Evolutionary conservation across 2,329 filamentous ascomycete species (phyloP), one percentile per base, ranked within the genome.

Genomic region (Monilinia aucupariae): DNA sequence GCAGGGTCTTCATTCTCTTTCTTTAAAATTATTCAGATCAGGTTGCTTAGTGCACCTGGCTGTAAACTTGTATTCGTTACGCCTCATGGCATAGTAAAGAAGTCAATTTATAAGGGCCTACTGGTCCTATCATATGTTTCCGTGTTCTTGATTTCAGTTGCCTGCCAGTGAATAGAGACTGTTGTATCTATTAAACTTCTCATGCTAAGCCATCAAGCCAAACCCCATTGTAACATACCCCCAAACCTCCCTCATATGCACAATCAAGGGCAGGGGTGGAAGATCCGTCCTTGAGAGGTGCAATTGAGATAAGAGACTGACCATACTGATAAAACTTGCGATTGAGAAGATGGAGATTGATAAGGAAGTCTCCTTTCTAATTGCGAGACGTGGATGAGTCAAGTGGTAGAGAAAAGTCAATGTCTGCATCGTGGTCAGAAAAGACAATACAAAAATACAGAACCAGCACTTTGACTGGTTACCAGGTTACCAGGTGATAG

Each of bases 301-400:
- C 61, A 89, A 80, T 72, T 91, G 86, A 12, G 85, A 76, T 25
- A 92, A 79, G 58, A 92, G 76, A 13, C 83, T 82, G 60, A 85
- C 82, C 85, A 92, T 89, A 76, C 84, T 90, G 70, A 90, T 81
- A 76, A 90, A 91, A 76, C 86, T 89, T 45, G 88, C 86, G 66
- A 89, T 84, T 59, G 87, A 90, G 72, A 92, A 90, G 67, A 91
- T 86, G 68, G 86, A 85, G 67, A 92, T 82, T n/a, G 88, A 90
- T 12, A 88, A 88, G 53, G 86, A 85, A 0, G 89, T 92, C 77
- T 91, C 89, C 71, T 89, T 90, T 71, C 87, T 85, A 70, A 92
- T 92, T 71, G 86, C 90, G 73, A 91, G 88, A 72, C 89, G 89
- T 69, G 88, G 86, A 75, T 92, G 87, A 17, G 87, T 90, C 65